A percentile compares a stretch with the other conserved stretches of the same genome.
These are phyloP conservation scores for Podaxis sp. DNA, from an alignment of 768 basidiomycete genomes.

Conservation along the genomic window DNA sequence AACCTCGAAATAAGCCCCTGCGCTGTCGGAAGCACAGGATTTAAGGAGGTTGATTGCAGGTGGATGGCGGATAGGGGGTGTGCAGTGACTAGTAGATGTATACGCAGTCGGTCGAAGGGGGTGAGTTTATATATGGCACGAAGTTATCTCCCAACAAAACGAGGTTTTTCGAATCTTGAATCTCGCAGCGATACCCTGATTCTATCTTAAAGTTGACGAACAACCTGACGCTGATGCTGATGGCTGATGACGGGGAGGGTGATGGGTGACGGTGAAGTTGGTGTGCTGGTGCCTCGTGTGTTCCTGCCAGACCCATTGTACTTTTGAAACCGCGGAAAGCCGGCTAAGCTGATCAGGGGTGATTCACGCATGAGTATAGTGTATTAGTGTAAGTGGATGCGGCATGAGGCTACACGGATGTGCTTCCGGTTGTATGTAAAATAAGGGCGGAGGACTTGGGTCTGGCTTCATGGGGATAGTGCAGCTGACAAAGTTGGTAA, in stretches of 20 bases:
- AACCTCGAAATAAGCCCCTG: too few relatives aligned
- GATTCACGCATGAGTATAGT: neutral
- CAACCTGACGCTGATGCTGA: neutral
- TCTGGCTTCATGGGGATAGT: too few relatives aligned
- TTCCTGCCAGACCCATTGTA: neutral
- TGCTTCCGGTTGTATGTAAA: too few relatives aligned
- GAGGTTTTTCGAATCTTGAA: neutral
- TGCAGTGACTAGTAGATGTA: too few relatives aligned
- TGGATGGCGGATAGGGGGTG: too few relatives aligned
- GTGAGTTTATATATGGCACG: neutral
- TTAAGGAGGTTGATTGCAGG: too few relatives aligned
- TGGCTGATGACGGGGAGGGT: neutral
- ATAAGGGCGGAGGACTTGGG: too few relatives aligned
- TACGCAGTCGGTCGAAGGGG: neutral
- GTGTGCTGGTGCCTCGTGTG: neutral
- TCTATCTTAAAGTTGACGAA: neutral
- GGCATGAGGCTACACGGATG: neutral
- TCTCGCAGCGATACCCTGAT: neutral
- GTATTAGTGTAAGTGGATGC: neutral
- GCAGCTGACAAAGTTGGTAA: neutral
- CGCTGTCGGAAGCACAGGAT: too few relatives aligned
- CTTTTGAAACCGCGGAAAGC: conserved; percentile 7
- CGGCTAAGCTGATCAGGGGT: neutral
- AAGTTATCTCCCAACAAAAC: neutral
- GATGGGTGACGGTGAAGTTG: neutral